Percentiles rank a stretch among this genome's conserved stretches.
phyloP scores from a whole-genome alignment of 1,284 basidiomycete genomes.

The Pascua guehoae region DNA sequence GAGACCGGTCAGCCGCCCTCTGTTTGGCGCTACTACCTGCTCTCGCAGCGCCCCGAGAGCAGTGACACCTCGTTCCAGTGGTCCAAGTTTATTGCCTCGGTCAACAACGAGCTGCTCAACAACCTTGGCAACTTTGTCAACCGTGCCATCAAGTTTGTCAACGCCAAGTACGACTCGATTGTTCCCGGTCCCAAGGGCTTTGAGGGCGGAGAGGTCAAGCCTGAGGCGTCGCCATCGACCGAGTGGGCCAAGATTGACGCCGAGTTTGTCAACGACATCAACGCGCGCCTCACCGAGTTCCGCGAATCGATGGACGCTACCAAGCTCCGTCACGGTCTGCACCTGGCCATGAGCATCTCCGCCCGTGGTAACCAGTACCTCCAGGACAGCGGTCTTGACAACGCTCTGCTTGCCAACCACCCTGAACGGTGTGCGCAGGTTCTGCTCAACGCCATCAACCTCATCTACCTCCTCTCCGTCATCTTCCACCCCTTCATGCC shows the following conservation, averaged over 20 bases:
- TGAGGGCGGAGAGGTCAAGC: slow-evolving; percentile 58
- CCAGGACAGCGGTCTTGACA: slow-evolving; percentile 86
- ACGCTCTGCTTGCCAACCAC: slow-evolving; percentile 75
- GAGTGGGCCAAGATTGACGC: slow-evolving; percentile 61
- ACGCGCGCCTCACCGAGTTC: slow-evolving; percentile 75
- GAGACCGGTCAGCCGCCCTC: slow-evolving; percentile 89
- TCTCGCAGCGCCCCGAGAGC: slow-evolving; percentile 90
- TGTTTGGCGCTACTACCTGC: slow-evolving; percentile 96
- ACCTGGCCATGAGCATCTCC: slow-evolving; percentile 85
- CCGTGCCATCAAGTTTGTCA: slow-evolving; percentile 84
- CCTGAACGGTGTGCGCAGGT: slow-evolving; percentile 86
- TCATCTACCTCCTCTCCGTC: slow-evolving; percentile 86
- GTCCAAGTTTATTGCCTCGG: slow-evolving; percentile 88
- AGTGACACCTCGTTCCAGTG: slow-evolving; percentile 96
- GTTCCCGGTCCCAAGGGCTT: slow-evolving; percentile 73
- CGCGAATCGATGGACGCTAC: slow-evolving; percentile 85
- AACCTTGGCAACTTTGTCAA: slow-evolving; percentile 99
- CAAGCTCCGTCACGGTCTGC: slow-evolving; percentile 82
- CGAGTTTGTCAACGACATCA: slow-evolving; percentile 73
- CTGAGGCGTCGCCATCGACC: slow-evolving; percentile 20
- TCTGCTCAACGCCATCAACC: slow-evolving; percentile 81
- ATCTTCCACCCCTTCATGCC: slow-evolving; percentile 97
- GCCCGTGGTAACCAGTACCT: slow-evolving; percentile 92
- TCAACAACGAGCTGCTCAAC: slow-evolving; percentile 91
- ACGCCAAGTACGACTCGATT: slow-evolving; percentile 75